A percentile compares a stretch with the other conserved stretches of the same genome.
Conservation (phyloP, 164 flowering plant genomes). For the Vitis labrusca region DNA sequence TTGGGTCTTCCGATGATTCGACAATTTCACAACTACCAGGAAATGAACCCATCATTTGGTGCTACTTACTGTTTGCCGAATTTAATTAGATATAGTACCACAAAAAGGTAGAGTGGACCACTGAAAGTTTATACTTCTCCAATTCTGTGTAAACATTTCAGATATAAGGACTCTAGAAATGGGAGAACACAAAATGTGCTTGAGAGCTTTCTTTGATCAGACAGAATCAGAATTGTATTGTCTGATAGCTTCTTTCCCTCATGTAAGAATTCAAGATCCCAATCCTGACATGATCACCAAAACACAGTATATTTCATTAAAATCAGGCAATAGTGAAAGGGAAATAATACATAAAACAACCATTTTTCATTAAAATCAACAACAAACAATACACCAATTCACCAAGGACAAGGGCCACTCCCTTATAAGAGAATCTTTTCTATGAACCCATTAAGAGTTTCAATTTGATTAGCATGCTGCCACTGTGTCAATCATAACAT, state of each 20-base stretch:
- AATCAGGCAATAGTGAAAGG: neutral
- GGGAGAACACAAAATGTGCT: neutral
- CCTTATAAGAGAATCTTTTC: no score
- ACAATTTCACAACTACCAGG: constrained; percentile 49
- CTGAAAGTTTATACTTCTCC: constrained; percentile 5
- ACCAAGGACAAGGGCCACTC: no score
- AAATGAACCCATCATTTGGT: constrained; percentile 30
- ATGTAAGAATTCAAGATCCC: constrained; percentile 2
- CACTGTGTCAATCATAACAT: no score
- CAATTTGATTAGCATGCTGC: no score
- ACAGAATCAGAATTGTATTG: neutral
- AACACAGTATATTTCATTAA: neutral
- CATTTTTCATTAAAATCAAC: neutral
- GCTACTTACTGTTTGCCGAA: neutral
- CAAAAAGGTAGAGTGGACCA: neutral
- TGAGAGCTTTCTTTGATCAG: neutral
- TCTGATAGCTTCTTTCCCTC: neutral
- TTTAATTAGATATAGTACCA: neutral
- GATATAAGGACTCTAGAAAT: neutral
- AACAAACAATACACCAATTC: no score
- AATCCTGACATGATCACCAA: constrained; percentile 18
- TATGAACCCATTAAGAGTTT: no score
- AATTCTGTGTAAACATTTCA: neutral
- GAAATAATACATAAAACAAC: neutral
- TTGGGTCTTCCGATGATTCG: constrained; percentile 38